Evolutionary conservation across 2,329 filamentous ascomycete genomes (phyloP).

Genomic region (Fulvia fulva): DNA sequence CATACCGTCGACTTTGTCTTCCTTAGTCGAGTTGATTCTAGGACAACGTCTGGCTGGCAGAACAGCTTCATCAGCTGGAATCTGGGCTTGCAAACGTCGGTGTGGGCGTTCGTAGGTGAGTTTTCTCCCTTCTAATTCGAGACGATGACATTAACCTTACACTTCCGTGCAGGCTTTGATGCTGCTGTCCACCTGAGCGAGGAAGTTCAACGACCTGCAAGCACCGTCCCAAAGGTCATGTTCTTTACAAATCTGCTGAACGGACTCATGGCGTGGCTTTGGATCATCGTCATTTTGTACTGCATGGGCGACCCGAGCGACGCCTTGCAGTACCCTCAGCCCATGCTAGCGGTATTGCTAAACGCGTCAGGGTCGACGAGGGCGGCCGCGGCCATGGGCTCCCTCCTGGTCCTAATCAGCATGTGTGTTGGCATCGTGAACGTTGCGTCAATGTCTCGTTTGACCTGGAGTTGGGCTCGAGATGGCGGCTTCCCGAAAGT

Average conservation of each 20-base stretch:
- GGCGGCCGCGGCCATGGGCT: conserved; percentile 20
- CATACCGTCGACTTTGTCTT: conserved; percentile 23
- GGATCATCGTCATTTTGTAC: conserved; percentile 22
- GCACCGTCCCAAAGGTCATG: conserved; percentile 24
- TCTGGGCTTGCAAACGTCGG: conserved; percentile 19
- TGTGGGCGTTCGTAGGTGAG: conserved; percentile 26
- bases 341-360: conserved; percentile 22
- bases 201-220: conserved; percentile 20
- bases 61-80: conserved; percentile 25
- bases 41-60: conserved; percentile 22
- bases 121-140: neutral
- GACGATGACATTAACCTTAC: conserved; percentile 1
- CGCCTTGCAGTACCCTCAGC: conserved; percentile 17
- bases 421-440: conserved; percentile 13
- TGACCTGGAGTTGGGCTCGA: conserved; percentile 27
- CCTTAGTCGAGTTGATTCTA: conserved; percentile 12
- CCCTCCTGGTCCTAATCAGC: conserved; percentile 10
- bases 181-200: conserved; percentile 22
- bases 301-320: conserved; percentile 20
- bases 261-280: conserved; percentile 21
- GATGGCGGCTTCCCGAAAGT: conserved; percentile 24
- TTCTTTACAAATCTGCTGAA: conserved; percentile 23
- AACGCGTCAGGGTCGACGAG: conserved; percentile 20
- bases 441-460: conserved; percentile 24
- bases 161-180: conserved; percentile 15